Conservation (phyloP, 139 green algal species). For the Nannochloris sp. region DNA sequence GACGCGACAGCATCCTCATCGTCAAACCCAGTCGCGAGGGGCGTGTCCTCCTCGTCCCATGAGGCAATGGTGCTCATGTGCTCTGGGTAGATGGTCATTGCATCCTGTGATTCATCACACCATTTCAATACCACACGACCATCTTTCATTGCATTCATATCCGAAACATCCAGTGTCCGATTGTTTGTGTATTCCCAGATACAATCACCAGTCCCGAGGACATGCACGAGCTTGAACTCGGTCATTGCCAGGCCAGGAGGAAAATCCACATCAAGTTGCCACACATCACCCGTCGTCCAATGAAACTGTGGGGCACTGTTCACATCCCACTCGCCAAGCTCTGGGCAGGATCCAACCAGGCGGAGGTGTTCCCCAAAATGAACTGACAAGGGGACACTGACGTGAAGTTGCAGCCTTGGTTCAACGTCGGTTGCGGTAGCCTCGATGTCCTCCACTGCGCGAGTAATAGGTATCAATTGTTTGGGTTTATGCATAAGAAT, state of each 20-base stretch:
- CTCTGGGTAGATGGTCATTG: background rate
- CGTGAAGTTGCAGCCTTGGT: background rate
- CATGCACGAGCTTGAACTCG: constrained; percentile 20
- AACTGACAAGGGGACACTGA: background rate
- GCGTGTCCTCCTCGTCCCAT: background rate
- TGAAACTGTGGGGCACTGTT: background rate
- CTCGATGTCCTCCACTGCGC: constrained; percentile 10
- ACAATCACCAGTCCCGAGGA: background rate
- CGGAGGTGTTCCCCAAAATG: constrained; percentile 13
- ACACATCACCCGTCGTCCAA: constrained; percentile 10
- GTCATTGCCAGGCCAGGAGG: background rate
- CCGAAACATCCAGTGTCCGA: background rate
- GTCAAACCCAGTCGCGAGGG: background rate
- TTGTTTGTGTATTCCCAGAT: constrained; percentile 10
- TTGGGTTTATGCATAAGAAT: too few species aligned
- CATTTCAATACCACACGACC: background rate
- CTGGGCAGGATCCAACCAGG: background rate
- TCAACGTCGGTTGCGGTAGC: background rate
- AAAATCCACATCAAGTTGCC: constrained; percentile 4
- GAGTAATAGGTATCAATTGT: too few species aligned
- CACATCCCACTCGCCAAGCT: constrained; percentile 12
- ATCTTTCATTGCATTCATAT: background rate
- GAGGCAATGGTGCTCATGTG: background rate
- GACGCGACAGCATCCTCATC: background rate
- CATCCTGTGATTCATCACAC: constrained; percentile 1